These are phyloP conservation scores for Camelina laxa DNA, from an alignment of 345 rosid species.

Conservation along the genomic window DNA sequence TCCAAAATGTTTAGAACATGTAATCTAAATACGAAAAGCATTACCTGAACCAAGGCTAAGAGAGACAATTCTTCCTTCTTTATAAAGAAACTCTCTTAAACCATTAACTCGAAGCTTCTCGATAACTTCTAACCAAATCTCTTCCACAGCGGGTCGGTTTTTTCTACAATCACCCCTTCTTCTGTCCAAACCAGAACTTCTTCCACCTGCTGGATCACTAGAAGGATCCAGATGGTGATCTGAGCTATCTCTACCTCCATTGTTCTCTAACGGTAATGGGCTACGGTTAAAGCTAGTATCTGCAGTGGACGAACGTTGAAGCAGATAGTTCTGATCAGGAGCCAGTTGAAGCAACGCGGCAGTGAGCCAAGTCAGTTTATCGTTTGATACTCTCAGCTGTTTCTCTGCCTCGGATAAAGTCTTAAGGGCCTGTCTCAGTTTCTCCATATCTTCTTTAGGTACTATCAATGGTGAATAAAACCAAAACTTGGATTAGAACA, in stretches of 20 bases:
- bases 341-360: conserved; percentile 98
- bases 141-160: conserved; percentile 59
- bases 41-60: conserved; percentile 91
- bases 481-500: conserved; percentile 8
- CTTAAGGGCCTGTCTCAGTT: conserved; percentile 91
- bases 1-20: neutral
- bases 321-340: conserved; percentile 92
- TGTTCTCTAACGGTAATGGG: conserved; percentile 35
- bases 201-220: conserved; percentile 50
- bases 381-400: conserved; percentile 87
- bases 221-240: conserved; percentile 45
- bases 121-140: conserved; percentile 89
- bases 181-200: conserved; percentile 55
- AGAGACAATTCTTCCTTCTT: conserved; percentile 83
- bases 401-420: conserved; percentile 96
- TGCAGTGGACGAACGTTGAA: conserved; percentile 68
- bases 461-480: conserved; percentile 49
- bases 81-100: conserved; percentile 70
- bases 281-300: conserved; percentile 69
- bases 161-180: conserved; percentile 54
- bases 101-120: conserved; percentile 60
- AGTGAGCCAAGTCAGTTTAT: conserved; percentile 93
- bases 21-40: neutral
- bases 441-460: conserved; percentile 97
- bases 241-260: conserved; percentile 43